Evolutionary conservation across 768 basidiomycete genomes (phyloP).

Genomic region (Boletus barrowsii): DNA sequence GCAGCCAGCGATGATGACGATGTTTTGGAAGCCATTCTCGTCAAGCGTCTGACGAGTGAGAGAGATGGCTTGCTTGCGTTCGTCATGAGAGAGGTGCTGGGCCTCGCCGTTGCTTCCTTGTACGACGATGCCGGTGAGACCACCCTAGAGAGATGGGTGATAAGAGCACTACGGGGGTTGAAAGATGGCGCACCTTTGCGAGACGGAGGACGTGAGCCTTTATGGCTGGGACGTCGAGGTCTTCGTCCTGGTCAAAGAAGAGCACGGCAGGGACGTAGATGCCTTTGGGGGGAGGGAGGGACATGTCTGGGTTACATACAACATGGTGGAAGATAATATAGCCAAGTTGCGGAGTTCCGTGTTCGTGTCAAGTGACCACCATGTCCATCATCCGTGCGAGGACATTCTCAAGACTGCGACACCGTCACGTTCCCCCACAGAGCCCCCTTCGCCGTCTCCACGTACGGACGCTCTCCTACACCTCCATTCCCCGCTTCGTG

Average conservation of each 20-base stretch:
- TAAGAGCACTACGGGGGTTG: slow-evolving; percentile 12
- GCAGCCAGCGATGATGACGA: slow-evolving; percentile 77
- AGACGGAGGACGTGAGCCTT: slow-evolving; percentile 69
- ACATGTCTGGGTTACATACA: not conserved
- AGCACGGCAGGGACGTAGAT: slow-evolving; percentile 79
- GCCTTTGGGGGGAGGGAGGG: not conserved
- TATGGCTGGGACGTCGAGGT: slow-evolving; percentile 65
- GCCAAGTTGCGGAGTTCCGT: too few species aligned
- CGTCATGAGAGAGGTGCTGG: slow-evolving; percentile 70
- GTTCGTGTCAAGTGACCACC: too few species aligned
- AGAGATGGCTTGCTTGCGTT: slow-evolving; percentile 59
- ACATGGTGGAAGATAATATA: too few species aligned
- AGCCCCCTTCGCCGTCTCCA: slow-evolving; percentile 62
- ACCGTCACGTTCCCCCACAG: slow-evolving; percentile 35
- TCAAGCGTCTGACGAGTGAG: slow-evolving; percentile 71
- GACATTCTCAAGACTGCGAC: not conserved
- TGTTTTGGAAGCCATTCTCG: slow-evolving; percentile 62
- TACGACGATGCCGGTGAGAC: slow-evolving; percentile 67
- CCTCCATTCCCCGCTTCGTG: slow-evolving; percentile 85
- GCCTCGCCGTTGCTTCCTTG: slow-evolving; percentile 79
- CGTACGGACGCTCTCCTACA: slow-evolving; percentile 76
- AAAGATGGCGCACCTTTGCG: slow-evolving; percentile 47
- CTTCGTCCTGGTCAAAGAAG: slow-evolving; percentile 66
- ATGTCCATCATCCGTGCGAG: too few species aligned
- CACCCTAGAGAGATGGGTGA: slow-evolving; percentile 46